Conservation (phyloP, 2,329 filamentous ascomycete species). For the Colletotrichum sp. region DNA sequence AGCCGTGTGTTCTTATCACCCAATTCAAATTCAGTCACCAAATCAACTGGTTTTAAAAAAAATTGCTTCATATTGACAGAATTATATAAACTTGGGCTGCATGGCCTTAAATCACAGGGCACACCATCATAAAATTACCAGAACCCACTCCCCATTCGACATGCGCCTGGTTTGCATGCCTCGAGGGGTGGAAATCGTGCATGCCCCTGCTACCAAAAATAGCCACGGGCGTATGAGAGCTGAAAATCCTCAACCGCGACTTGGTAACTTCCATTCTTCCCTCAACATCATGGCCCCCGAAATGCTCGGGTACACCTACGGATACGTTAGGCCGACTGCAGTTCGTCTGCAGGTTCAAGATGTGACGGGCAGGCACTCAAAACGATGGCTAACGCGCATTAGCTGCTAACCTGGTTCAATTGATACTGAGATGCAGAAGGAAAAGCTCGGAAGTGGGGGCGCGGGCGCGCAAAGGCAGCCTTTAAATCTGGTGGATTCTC, state of each 20-base stretch:
- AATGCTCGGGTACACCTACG: neutral
- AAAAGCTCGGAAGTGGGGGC: no score
- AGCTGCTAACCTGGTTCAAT: no score
- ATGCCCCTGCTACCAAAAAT: no score
- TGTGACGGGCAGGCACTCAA: no score
- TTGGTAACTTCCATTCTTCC: neutral
- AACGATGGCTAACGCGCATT: no score
- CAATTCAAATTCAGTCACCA: neutral
- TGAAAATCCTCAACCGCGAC: neutral
- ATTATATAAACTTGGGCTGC: neutral
- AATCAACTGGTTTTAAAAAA: neutral
- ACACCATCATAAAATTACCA: neutral
- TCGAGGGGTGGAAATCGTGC: no score
- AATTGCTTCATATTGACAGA: accelerated
- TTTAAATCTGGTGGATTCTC: neutral
- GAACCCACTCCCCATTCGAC: neutral
- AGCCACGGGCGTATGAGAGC: neutral
- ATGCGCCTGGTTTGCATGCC: neutral
- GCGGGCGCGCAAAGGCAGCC: no score
- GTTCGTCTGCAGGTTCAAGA: neutral
- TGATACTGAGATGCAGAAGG: no score
- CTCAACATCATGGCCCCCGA: neutral
- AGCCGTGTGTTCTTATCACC: neutral
- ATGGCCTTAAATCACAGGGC: neutral
- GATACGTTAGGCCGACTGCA: neutral